phyloP scores from a whole-genome alignment of 1,139 yeast species.

The Magnusiomyces paraingens region DNA sequence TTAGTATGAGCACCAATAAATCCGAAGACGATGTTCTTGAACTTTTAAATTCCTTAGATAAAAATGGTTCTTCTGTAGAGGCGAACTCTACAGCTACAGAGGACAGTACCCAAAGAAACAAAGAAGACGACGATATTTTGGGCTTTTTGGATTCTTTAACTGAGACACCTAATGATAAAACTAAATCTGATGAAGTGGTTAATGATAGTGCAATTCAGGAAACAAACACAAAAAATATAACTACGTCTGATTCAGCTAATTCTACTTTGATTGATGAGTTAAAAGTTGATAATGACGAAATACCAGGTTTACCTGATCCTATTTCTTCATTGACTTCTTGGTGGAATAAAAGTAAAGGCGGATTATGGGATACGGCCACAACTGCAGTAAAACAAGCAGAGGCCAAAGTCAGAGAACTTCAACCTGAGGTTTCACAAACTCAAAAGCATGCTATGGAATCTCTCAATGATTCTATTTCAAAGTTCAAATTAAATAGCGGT shows the following conservation, averaged over 20 bases:
- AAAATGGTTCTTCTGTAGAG: slow-evolving; percentile 39
- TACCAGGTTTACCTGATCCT: slow-evolving; percentile 47
- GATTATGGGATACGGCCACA: slow-evolving; percentile 55
- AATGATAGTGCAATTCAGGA: slow-evolving; percentile 13
- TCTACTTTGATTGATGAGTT: slow-evolving; percentile 19
- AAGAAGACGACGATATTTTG: slow-evolving; percentile 63
- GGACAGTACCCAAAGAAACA: slow-evolving; percentile 20
- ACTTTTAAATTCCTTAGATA: slow-evolving; percentile 83
- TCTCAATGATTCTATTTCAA: slow-evolving; percentile 21
- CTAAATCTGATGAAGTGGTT: neutral
- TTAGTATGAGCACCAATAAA: slow-evolving; percentile 5
- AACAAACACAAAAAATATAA: slow-evolving; percentile 14
- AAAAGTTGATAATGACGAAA: slow-evolving; percentile 20
- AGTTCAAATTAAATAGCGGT: slow-evolving; percentile 22
- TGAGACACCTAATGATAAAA: slow-evolving; percentile 18
- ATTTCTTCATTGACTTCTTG: slow-evolving; percentile 66
- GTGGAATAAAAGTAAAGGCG: slow-evolving; percentile 43
- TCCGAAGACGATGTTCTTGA: slow-evolving; percentile 71
- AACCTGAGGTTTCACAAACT: slow-evolving; percentile 25
- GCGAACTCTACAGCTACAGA: slow-evolving; percentile 17
- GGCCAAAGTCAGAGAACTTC: slow-evolving; percentile 35
- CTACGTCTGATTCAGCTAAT: slow-evolving; percentile 12
- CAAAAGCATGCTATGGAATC: slow-evolving; percentile 25
- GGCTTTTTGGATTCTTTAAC: slow-evolving; percentile 79
- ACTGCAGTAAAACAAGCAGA: slow-evolving; percentile 56